Base-by-base conservation (phyloP, 2,329 filamentous ascomycete species). In the Trichoderma polysporum region DNA sequence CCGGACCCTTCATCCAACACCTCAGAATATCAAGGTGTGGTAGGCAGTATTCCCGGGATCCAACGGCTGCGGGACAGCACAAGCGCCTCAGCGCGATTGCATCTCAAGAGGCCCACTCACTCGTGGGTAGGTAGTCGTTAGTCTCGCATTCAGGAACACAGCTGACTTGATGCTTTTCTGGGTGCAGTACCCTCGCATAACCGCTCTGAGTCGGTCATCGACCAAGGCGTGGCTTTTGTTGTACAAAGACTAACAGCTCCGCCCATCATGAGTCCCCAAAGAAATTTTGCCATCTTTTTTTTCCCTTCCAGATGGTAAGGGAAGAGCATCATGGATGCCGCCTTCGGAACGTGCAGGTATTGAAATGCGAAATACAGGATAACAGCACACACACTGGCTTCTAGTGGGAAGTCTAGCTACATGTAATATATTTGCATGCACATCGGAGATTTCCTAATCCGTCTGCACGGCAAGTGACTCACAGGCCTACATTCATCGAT, bases 391-490 rank as follows among this genome's bases (percentile, higher is more conserved):
- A 52, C 59, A 62, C 47, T 13, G 9, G 15, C 25, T 39, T 61
- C 58, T 49, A 61, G 45, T 31, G 41, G 58, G 45, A 61, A n/a
- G 15, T 15, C 22, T 50, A 62, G 33, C 35, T 12, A 41, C 54
- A 17, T 29, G 35, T 39, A 62, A 52, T 41, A 53, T 39, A 41
- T 25, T n/a, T 35, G n/a, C 61, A 64, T 35, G 22, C n/a, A 35
- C 27, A n/a, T 39, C 35, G 49, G 49, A 52, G 47, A 35, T 27
- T 63, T 53, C 60, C 60, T 45, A 53, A 45, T 63, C 25, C 37
- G 49, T 63, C 35, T 37, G 25, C 8, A 49, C 49, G 25, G 41
- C 35, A 45, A 41, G 47, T 63, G 60, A 63, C 60, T 63, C 60
- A 63, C 49, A 15, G 25, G 22, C 19, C 22, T 17, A 10, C 19